A percentile compares a stretch with the other conserved stretches of the same genome.
Conservation (phyloP, 2,329 filamentous ascomycete species). For the Fusarium mundagurra region DNA sequence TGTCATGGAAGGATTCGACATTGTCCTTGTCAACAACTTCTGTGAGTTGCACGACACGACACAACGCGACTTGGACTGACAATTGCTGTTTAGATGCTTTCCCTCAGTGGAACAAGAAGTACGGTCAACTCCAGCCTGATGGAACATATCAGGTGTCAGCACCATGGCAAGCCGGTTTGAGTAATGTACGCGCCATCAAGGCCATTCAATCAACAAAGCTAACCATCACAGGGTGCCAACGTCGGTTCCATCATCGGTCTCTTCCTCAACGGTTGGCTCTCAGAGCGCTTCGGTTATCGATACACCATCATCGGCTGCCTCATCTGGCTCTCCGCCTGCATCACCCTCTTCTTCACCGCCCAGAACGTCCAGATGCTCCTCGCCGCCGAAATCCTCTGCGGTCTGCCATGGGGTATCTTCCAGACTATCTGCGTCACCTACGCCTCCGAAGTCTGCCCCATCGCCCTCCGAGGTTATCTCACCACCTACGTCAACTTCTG, state of each 20-base stretch:
- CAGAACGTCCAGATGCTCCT: conserved; percentile 37
- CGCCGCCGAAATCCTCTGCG: conserved; percentile 34
- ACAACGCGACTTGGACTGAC: background rate
- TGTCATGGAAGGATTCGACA: conserved; percentile 39
- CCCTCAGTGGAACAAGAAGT: conserved; percentile 37
- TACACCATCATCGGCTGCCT: conserved; percentile 38
- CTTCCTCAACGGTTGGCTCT: conserved; percentile 34
- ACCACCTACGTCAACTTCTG: conserved; percentile 82
- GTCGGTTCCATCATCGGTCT: conserved; percentile 37
- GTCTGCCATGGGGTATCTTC: conserved; percentile 38
- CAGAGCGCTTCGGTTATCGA: conserved; percentile 33
- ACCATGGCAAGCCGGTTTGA: conserved; percentile 35
- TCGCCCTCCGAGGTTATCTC: conserved; percentile 75
- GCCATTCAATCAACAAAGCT: background rate
- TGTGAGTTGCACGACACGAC: background rate
- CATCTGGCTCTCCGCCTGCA: conserved; percentile 28
- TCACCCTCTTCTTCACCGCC: conserved; percentile 38
- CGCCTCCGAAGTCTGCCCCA: conserved; percentile 75
- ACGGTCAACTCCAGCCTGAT: conserved; percentile 23
- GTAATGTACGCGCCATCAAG: conserved; percentile 16
- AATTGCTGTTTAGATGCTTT: conserved; percentile 15
- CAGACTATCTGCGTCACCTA: conserved; percentile 39
- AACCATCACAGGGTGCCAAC: conserved; percentile 23
- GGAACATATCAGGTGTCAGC: conserved; percentile 36
- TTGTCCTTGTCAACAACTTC: conserved; percentile 35